Evolutionary conservation across 2,329 filamentous ascomycete species (phyloP).

Genomic region (Diaporthe citriasiana): DNA sequence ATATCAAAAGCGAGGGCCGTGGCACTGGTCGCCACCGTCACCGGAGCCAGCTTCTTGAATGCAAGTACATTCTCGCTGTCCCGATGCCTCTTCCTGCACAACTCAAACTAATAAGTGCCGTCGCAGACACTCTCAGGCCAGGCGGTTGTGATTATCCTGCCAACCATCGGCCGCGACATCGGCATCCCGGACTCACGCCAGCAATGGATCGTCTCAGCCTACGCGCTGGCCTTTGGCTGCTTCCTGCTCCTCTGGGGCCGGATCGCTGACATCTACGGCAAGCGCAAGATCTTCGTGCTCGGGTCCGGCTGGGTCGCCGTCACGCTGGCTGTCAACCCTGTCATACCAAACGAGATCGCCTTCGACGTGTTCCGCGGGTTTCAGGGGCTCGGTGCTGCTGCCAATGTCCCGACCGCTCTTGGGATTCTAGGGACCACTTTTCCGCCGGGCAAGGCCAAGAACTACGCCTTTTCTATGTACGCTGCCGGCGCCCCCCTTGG

Average conservation of each 20-base stretch:
- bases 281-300: conserved; percentile 74
- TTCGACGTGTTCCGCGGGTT: conserved; percentile 77
- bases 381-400: conserved; percentile 77
- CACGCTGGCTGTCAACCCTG: conserved; percentile 72
- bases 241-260: conserved; percentile 78
- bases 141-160: conserved; percentile 73
- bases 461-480: conserved; percentile 77
- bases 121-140: conserved; percentile 69
- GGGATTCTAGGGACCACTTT: conserved; percentile 79
- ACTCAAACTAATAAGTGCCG: background rate
- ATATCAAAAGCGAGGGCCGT: conserved; percentile 67
- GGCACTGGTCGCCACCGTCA: conserved; percentile 67
- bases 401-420: conserved; percentile 79
- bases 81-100: conserved; percentile 32
- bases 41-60: conserved; percentile 70
- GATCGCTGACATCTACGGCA: conserved; percentile 76
- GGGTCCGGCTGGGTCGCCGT: conserved; percentile 75
- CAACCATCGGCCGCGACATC: conserved; percentile 70
- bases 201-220: conserved; percentile 78
- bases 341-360: conserved; percentile 75
- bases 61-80: conserved; percentile 50
- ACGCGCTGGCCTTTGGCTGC: conserved; percentile 76
- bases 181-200: conserved; percentile 69
- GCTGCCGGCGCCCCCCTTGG: conserved; percentile 76
- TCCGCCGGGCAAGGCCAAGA: conserved; percentile 76